phyloP scores from a whole-genome alignment of 257 asterid genomes.

The Orobanche coerulescens region DNA sequence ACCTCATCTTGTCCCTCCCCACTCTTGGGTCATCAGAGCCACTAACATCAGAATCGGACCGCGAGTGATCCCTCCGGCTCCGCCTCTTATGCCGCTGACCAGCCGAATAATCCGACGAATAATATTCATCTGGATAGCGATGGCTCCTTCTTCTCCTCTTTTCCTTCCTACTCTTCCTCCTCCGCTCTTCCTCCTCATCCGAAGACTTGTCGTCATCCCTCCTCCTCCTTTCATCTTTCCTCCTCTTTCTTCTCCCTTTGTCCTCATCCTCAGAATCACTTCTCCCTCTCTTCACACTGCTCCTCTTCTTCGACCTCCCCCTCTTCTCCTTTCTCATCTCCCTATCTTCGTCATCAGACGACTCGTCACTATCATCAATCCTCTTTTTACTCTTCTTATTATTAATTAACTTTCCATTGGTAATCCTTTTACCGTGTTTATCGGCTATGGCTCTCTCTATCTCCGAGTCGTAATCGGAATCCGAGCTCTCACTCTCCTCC shows the following conservation, averaged over 20 bases:
- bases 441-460: conserved; percentile 60
- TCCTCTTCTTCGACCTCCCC: conserved; percentile 55
- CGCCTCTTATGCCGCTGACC: conserved; percentile 46
- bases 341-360: conserved; percentile 30
- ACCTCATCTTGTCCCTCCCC: conserved; percentile 67
- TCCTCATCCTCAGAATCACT: conserved; percentile 48
- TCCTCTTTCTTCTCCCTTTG: conserved; percentile 36
- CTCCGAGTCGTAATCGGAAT: conserved; percentile 76
- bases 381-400: conserved; percentile 30
- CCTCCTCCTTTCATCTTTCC: conserved; percentile 47
- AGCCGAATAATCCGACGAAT: conserved; percentile 51
- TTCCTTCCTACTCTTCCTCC: conserved; percentile 56
- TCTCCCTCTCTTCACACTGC: conserved; percentile 43
- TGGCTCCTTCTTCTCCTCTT: conserved; percentile 62
- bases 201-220: conserved; percentile 47
- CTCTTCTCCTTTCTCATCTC: conserved; percentile 35
- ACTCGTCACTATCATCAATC: conserved; percentile 36
- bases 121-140: conserved; percentile 35
- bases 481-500: conserved; percentile 63
- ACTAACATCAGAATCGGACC: conserved; percentile 47
- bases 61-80: conserved; percentile 36
- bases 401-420: conserved; percentile 24
- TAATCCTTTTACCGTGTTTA: conserved; percentile 38
- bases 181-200: conserved; percentile 39
- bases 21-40: conserved; percentile 56